Evolutionary conservation across 257 asterid genomes (phyloP), one percentile per base, ranked within the genome.

Genomic region (Nicotiana obtusifolia): DNA sequence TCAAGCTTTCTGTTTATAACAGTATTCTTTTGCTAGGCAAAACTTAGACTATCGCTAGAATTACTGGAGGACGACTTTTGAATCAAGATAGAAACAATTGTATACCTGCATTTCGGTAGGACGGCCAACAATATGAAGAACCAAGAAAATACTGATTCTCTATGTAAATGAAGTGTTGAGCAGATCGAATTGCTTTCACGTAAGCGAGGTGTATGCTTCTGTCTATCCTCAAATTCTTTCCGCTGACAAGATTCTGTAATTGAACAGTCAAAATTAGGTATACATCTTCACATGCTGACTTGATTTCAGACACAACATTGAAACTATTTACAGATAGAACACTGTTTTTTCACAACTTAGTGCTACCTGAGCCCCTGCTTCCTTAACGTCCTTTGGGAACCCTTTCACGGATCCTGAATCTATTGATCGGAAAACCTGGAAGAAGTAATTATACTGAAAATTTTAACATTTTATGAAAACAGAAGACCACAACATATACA

Each of bases 141-240:
- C 99, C 99, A 26, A 96, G 85, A 85, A 96, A 96, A 85, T 96
- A 96, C 81, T 96, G 99, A 81, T 96, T 96, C 91, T 94, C 98
- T 31, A 96, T 87, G 88, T 96, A 96, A 85, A 96, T 90, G 83
- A 90, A 96, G 87, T 90, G 97, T 82, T 94, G 97, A 15, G 99
- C 98, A 75, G 93, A 88, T 86, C 99, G 90, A 84, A 96, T 96
- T 62, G 99, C 99, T 80, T 94, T 89, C 78, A 96, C 88, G 83
- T 96, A 96, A 77, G 98, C 98, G 87, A 78, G 89, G 87, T 96
- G 98, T 84, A 94, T 96, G 87, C 98, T 96, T 87, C 65, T 86
- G 80, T 96, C 98, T 10, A 96, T 88, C 83, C 90, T 97, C 89
- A 96, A 84, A 84, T 89, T 87, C 84, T 96, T 96, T 4, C 97